A percentile compares a stretch with the other conserved stretches of the same genome.
Conservation (phyloP, 257 asterid genomes). For the Gentiana straminea region DNA sequence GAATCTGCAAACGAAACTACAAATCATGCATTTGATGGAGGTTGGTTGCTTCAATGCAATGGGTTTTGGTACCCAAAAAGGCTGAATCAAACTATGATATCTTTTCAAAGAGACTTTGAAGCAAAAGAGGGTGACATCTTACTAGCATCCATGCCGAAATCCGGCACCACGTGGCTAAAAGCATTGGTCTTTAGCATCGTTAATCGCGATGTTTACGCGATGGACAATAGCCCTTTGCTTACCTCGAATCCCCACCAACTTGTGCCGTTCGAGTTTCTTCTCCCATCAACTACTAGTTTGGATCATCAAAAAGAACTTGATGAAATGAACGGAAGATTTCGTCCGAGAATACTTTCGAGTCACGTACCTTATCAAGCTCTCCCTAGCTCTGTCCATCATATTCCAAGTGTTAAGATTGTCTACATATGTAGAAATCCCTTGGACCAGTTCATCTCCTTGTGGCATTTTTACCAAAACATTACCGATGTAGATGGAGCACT, state of each 20-base stretch:
- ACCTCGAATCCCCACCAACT: neutral
- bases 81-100: neutral
- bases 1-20: no score
- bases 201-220: neutral
- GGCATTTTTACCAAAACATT: constrained; percentile 3
- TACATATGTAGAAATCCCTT: constrained; percentile 4
- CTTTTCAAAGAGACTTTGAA: neutral
- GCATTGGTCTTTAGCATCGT: neutral
- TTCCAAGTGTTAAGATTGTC: neutral
- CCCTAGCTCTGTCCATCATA: neutral
- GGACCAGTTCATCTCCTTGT: constrained; percentile 3
- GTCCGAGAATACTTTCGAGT: constrained; percentile 5
- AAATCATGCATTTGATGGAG: no score
- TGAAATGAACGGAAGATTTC: neutral
- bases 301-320: no score
- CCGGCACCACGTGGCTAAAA: constrained; percentile 1
- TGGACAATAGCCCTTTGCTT: neutral
- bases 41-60: no score
- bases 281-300: neutral
- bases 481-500: neutral
- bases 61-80: constrained; percentile 5
- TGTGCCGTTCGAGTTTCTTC: neutral
- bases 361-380: constrained; percentile 8
- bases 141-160: constrained; percentile 1
- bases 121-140: constrained; percentile 1